These are phyloP conservation scores for Hygrophorus pudorinus DNA, from an alignment of 768 basidiomycete genomes.

Conservation along the genomic window DNA sequence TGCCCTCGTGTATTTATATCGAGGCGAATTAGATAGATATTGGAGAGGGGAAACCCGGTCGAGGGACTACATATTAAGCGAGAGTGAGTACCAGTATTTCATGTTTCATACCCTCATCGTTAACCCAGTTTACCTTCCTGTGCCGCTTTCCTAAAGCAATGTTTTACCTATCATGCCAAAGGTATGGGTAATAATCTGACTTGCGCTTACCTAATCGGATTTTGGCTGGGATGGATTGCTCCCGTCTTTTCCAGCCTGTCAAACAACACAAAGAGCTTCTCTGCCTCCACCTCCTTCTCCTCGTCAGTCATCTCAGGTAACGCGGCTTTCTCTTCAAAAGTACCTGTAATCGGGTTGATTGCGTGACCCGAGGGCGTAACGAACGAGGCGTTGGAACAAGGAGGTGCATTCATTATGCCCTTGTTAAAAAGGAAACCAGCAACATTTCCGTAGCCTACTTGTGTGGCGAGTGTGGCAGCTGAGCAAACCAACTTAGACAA, in stretches of 20 bases:
- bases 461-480: slow-evolving; percentile 64
- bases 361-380: slow-evolving; percentile 27
- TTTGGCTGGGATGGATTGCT: slow-evolving; percentile 50
- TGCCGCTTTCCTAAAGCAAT: background rate
- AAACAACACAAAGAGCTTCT: slow-evolving; percentile 86
- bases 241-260: slow-evolving; percentile 78
- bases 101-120: too few species aligned
- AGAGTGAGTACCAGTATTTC: background rate
- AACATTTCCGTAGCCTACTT: slow-evolving; percentile 91
- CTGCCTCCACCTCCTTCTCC: slow-evolving; percentile 91
- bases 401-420: slow-evolving; percentile 63
- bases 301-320: slow-evolving; percentile 76
- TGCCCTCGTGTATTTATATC: slow-evolving; percentile 20
- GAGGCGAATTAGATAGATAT: slow-evolving; percentile 2
- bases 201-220: slow-evolving; percentile 59
- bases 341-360: slow-evolving; percentile 88
- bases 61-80: background rate
- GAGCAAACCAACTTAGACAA: background rate
- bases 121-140: background rate
- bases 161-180: slow-evolving; percentile 5
- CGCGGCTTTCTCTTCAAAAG: slow-evolving; percentile 32
- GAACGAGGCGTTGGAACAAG: slow-evolving; percentile 24
- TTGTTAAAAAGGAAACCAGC: slow-evolving; percentile 92
- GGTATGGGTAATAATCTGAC: slow-evolving; percentile 31
- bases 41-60: background rate